A percentile compares a stretch with the other conserved stretches of the same genome.
Conservation (phyloP, 805 yeast species). For the Hanseniaspora jakobsenii region DNA sequence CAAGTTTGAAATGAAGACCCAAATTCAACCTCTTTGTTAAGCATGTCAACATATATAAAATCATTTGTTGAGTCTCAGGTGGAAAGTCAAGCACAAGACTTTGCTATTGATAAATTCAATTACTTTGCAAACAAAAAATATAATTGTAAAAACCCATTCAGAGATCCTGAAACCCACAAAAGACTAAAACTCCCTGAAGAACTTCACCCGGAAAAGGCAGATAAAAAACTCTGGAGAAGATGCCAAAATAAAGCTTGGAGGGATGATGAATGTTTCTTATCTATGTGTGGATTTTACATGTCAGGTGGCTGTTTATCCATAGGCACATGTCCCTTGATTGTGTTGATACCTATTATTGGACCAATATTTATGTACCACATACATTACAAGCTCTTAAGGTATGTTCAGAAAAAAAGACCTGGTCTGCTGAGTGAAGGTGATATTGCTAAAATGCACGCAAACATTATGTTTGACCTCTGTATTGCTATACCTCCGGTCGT, state of each 20-base stretch:
- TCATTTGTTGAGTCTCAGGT: not conserved
- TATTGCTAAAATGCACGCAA: conserved; percentile 60
- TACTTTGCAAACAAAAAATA: conserved; percentile 6
- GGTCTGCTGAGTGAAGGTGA: conserved; percentile 43
- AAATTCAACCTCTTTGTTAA: no score
- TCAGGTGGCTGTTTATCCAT: conserved; percentile 50
- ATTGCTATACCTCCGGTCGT: conserved; percentile 69
- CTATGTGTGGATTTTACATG: conserved; percentile 55
- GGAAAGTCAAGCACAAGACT: not conserved
- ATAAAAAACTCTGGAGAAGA: conserved; percentile 56
- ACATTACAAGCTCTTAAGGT: conserved; percentile 52
- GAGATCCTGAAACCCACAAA: conserved; percentile 42
- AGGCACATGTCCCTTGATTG: conserved; percentile 65
- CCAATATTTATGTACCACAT: conserved; percentile 69
- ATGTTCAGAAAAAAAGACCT: conserved; percentile 8
- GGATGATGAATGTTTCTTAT: conserved; percentile 60
- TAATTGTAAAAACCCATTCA: conserved; percentile 43
- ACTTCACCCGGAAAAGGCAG: conserved; percentile 40
- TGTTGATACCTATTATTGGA: conserved; percentile 72
- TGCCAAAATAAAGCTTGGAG: conserved; percentile 75
- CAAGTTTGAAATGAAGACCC: no score
- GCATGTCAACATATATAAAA: no score
- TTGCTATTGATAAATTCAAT: conserved; percentile 13
- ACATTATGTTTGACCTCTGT: conserved; percentile 60
- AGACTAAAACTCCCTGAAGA: conserved; percentile 47